These are phyloP conservation scores for Encephalitozoon hellem DNA, from an alignment of 371 early-diverging fungal species.

Conservation along the genomic window DNA sequence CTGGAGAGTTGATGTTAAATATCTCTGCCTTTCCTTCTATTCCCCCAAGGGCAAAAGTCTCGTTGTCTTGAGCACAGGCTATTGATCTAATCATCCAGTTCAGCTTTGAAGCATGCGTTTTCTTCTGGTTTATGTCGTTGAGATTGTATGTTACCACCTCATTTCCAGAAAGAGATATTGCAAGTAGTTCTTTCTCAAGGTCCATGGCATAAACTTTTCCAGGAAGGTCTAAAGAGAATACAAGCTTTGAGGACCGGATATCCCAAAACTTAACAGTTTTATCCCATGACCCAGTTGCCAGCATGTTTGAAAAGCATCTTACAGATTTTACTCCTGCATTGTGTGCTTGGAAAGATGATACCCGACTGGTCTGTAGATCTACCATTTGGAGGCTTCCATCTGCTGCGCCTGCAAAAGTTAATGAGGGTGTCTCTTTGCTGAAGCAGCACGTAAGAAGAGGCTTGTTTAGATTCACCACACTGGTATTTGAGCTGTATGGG, in stretches of 20 bases:
- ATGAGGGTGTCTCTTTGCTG: conserved; percentile 26
- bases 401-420: conserved; percentile 47
- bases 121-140: conserved; percentile 25
- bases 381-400: conserved; percentile 51
- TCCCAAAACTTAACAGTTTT: conserved; percentile 85
- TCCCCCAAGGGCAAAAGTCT: conserved; percentile 48
- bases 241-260: conserved; percentile 66
- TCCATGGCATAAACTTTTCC: conserved; percentile 83
- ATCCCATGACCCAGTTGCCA: conserved; percentile 88
- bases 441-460: conserved; percentile 57
- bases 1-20: conserved; percentile 20
- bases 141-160: conserved; percentile 69
- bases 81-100: conserved; percentile 53
- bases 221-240: conserved; percentile 67
- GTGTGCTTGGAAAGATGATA: conserved; percentile 43
- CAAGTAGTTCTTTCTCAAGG: conserved; percentile 65
- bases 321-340: conserved; percentile 42
- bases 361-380: conserved; percentile 36
- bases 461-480: conserved; percentile 5
- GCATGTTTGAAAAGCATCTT: conserved; percentile 59
- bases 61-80: conserved; percentile 18
- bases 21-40: conserved; percentile 57
- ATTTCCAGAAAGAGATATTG: conserved; percentile 71
- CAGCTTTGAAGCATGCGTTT: conserved; percentile 35
- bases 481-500: conserved; percentile 6